These are phyloP conservation scores for Sphaceloma murrayae DNA, from an alignment of 2,329 filamentous ascomycete species.

Conservation along the genomic window DNA sequence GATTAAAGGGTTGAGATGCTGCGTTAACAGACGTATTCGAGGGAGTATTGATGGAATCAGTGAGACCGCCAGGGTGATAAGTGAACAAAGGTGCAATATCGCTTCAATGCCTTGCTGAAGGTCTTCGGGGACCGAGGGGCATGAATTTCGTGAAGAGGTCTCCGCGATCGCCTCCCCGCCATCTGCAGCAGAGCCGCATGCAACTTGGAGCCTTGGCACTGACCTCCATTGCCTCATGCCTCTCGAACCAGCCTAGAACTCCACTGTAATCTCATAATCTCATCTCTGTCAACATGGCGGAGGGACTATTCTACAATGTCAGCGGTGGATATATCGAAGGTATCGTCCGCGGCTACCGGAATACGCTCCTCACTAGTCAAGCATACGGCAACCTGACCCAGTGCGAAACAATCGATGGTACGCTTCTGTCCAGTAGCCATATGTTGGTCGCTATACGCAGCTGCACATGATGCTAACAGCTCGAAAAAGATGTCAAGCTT, in stretches of 20 bases:
- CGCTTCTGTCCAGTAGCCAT: slow-evolving; percentile 12
- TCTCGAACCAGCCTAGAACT: slow-evolving; percentile 9
- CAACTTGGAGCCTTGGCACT: too few species aligned
- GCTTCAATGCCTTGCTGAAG: slow-evolving; percentile 7
- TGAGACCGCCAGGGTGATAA: slow-evolving; percentile 35
- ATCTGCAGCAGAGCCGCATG: too few species aligned
- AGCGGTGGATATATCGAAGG: slow-evolving; percentile 81
- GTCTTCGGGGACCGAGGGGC: slow-evolving; percentile 2
- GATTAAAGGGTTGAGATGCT: slow-evolving; percentile 23
- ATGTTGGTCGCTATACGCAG: neutral
- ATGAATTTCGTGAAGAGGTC: neutral
- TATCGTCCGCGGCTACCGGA: slow-evolving; percentile 93
- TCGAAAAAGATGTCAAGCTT: slow-evolving; percentile 80
- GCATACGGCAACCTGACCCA: slow-evolving; percentile 95
- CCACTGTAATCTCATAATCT: neutral
- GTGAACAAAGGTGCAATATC: slow-evolving; percentile 20
- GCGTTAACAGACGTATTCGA: slow-evolving; percentile 34
- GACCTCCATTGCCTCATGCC: slow-evolving; percentile 9
- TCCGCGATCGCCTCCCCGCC: too few species aligned
- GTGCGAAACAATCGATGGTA: slow-evolving; percentile 91
- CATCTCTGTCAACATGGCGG: slow-evolving; percentile 29
- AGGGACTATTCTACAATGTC: slow-evolving; percentile 38
- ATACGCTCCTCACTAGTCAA: slow-evolving; percentile 76
- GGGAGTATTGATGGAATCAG: slow-evolving; percentile 34
- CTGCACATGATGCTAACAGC: slow-evolving; percentile 14